A percentile compares a stretch with the other conserved stretches of the same genome.
These are phyloP conservation scores for Phytopythium delawarense DNA, from an alignment of 352 stramenopile genomes.

Conservation along the genomic window DNA sequence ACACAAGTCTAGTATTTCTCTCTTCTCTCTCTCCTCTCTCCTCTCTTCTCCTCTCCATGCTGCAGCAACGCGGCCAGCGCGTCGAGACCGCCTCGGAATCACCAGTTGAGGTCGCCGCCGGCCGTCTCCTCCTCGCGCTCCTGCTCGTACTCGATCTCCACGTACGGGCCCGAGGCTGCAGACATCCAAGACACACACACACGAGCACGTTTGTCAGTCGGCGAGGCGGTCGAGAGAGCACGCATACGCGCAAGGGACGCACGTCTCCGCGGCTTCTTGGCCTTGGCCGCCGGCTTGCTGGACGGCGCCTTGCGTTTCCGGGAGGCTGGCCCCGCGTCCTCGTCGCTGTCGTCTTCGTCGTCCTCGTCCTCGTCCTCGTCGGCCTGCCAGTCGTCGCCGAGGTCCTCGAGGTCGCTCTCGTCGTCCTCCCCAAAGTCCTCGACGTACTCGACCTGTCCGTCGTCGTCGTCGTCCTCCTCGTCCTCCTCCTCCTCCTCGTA, in stretches of 20 bases:
- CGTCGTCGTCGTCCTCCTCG: slow-evolving; percentile 58
- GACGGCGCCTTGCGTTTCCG: slow-evolving; percentile 68
- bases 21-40: neutral
- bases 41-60: neutral
- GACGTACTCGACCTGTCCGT: slow-evolving; percentile 77
- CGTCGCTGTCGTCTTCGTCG: slow-evolving; percentile 30
- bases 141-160: slow-evolving; percentile 87
- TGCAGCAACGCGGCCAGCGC: too few relatives aligned
- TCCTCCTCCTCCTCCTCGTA: slow-evolving; percentile 67
- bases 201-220: neutral
- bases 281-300: slow-evolving; percentile 30
- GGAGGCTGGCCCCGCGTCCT: slow-evolving; percentile 30
- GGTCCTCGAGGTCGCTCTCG: slow-evolving; percentile 28
- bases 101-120: slow-evolving; percentile 47
- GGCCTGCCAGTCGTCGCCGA: slow-evolving; percentile 17
- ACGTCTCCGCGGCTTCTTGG: slow-evolving; percentile 71
- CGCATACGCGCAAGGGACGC: slow-evolving; percentile 10
- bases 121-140: slow-evolving; percentile 58
- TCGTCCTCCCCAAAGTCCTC: slow-evolving; percentile 56
- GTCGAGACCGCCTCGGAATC: slow-evolving; percentile 3
- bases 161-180: slow-evolving; percentile 54
- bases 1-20: slow-evolving; percentile 5
- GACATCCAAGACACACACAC: slow-evolving; percentile 1
- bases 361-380: slow-evolving; percentile 45
- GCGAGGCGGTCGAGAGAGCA: neutral